Conservation (phyloP, 768 basidiomycete species). For the Lentinula sp. region DNA sequence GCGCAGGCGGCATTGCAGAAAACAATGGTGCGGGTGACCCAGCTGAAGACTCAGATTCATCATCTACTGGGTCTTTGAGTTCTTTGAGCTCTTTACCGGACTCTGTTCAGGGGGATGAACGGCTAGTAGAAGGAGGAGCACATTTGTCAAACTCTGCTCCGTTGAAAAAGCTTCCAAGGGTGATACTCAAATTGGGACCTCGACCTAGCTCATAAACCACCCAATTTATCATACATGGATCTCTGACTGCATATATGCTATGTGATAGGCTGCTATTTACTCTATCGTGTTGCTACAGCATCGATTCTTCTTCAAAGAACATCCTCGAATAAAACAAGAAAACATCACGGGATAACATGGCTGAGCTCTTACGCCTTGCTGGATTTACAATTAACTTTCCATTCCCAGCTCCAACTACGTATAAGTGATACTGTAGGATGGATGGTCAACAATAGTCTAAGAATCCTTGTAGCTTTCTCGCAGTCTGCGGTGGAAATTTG, state of each 20-base stretch:
- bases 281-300: too few relatives aligned
- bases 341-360: too few relatives aligned
- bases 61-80: not conserved
- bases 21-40: not conserved
- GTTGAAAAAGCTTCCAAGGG: slow-evolving; percentile 44
- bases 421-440: not conserved
- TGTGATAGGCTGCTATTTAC: too few relatives aligned
- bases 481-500: slow-evolving; percentile 68
- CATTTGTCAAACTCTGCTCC: not conserved
- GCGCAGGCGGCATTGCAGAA: not conserved
- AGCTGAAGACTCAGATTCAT: not conserved
- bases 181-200: slow-evolving; percentile 49
- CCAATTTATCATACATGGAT: not conserved
- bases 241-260: too few relatives aligned
- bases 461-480: slow-evolving; percentile 63
- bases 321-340: too few relatives aligned
- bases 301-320: too few relatives aligned
- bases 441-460: slow-evolving; percentile 41
- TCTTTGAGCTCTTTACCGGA: not conserved
- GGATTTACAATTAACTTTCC: too few relatives aligned
- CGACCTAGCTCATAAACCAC: slow-evolving; percentile 14
- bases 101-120: not conserved
- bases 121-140: not conserved
- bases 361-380: too few relatives aligned
- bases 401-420: too few relatives aligned